Evolutionary conservation across 2,329 filamentous ascomycete genomes (phyloP), one percentile per base, ranked within the genome.

Genomic region (Aaosphaeria arxii): DNA sequence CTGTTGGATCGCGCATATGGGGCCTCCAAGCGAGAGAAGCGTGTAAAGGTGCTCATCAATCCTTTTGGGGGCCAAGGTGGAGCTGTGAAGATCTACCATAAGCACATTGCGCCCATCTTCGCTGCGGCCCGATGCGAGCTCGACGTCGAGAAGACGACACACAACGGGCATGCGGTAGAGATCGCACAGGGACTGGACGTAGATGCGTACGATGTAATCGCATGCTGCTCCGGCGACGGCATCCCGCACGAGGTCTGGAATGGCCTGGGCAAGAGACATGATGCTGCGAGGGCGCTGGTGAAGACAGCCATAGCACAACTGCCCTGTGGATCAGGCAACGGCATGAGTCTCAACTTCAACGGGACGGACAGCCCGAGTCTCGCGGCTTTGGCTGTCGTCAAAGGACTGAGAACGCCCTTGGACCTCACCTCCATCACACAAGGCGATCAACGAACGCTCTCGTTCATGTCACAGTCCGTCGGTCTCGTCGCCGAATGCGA

Each of bases 181-280:
- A 85, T 97, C 51, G 85, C 84, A 7, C 79, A 88, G 63, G 78
- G 84, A 39, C 72, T 96, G 43, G 88, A 96, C 63, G 79, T 94
- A 30, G 82, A 91, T 42, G 81, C 79, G 2, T 96, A 85, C 69
- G 94, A 99, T 72, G 86, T 91, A 6, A 81, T 97, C 11, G 84
- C 92, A 29, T 89, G 89, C 53, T 94, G 90, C 65, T 96, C 92
- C 1, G 94, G 94, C 4, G 94, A 99, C 61, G 94, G 94, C 7
- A 78, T 96, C 36, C 87, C 90, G 0, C 87, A 96, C 66, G 94
- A 99, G 71, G 87, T 96, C 6, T 96, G 96, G 76, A 97, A 99
- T 65, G 94, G 94, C 0, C 74, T 99, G 31, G 91, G 83, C 11
- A 86, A 84, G 70, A 85, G 90, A 36, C 65, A 79, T 4, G 88